Conservation (phyloP, 176 grass and related monocot species). For the Triticum urartu region DNA sequence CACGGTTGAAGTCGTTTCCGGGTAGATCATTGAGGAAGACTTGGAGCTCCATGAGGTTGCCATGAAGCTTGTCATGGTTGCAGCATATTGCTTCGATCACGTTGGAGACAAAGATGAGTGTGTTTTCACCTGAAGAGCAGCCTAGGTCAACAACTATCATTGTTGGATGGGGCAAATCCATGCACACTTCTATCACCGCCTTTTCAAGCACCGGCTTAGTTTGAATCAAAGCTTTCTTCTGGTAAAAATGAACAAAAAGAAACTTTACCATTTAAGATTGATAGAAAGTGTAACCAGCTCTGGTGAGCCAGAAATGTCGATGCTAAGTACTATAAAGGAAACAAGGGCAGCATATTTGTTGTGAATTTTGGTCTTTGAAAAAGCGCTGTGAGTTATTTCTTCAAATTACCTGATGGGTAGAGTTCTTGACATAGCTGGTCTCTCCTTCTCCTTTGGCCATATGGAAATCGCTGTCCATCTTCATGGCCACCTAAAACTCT, state of each 20-base stretch:
- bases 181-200: neutral
- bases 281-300: neutral
- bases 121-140: slow-evolving; percentile 36
- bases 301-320: neutral
- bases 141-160: slow-evolving; percentile 41
- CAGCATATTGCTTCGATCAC: neutral
- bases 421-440: slow-evolving; percentile 29
- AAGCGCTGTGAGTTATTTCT: neutral
- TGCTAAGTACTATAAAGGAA: neutral
- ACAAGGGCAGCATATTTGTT: neutral
- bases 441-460: slow-evolving; percentile 19
- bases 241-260: neutral
- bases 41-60: slow-evolving; percentile 11
- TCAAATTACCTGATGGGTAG: neutral
- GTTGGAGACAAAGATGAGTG: slow-evolving; percentile 18
- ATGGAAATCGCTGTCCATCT: slow-evolving; percentile 6
- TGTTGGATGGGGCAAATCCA: neutral
- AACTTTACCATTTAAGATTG: neutral
- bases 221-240: slow-evolving; percentile 32
- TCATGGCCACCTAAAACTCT: neutral
- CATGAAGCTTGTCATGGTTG: neutral
- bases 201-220: slow-evolving; percentile 13
- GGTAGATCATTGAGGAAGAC: slow-evolving; percentile 58
- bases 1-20: slow-evolving; percentile 45
- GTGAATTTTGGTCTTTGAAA: neutral